Evolutionary conservation across 495 filamentous ascomycete genomes (phyloP), one percentile per base, ranked within the genome.

Genomic region (Trypethelium eluteriae): DNA sequence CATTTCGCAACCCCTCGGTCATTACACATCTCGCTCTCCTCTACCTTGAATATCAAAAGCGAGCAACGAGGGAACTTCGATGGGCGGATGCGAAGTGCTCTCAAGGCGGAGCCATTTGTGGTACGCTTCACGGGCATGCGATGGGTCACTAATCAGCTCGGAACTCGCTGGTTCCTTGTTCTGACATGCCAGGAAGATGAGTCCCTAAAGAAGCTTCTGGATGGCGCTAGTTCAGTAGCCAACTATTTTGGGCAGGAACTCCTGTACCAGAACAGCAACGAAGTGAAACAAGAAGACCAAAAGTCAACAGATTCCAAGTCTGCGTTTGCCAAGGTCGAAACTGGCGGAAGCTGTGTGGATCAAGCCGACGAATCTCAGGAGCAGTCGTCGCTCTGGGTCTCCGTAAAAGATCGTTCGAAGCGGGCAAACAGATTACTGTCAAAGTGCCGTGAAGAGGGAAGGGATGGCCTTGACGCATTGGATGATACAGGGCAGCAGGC

Each of bases 1-100:
- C 89, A 93, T 64, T 84, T 97, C 0, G 90, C 85, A 47, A 84
- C 84, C 10, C 86, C 88, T n/a, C 80, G 88, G 62, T 92, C 93
- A 3, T 82, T 98, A 34, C 94, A 98, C 77, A 85, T 98, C 71
- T 96, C 91, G 70, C 81, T 98, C 10, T 97, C 94, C 10, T 78
- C 88, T 9, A 86, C 92, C 2, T 75, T 95, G 32, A 77, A 83
- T 32, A 82, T 96, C 2, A 76, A 77, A 64, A 89, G 88, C 0
- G 78, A 83, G 35, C 83, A 90, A 70, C 86, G 86, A 34, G 83
- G 86, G 32, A 62, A 65, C 1, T 95, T 95, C 68, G 75, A 87
- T 2, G 76, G 82, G 14, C 68, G 73, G 0, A 64, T 86, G 14
- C 70, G 70, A 62, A 70, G 73, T 0, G 63, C 68, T 11, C 76